Percentiles rank a stretch among this genome's conserved stretches.
phyloP scores from a whole-genome alignment of 73 alveolate species.

The Tetrahymena malaccensis region DNA sequence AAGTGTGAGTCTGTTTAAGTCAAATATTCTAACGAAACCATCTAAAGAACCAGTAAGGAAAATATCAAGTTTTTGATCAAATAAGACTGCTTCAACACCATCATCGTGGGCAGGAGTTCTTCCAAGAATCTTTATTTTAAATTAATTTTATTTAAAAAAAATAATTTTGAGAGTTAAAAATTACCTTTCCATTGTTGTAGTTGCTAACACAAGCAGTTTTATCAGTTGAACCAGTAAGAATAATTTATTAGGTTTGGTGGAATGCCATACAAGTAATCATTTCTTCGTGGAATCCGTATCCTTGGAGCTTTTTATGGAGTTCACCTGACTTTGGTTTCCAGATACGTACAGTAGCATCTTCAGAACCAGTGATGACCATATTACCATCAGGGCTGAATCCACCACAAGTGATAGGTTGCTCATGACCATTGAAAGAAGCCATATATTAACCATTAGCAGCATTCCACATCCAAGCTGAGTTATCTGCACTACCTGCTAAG shows the following conservation, averaged over 20 bases:
- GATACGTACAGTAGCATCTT: conserved; percentile 26
- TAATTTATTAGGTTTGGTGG: conserved; percentile 9
- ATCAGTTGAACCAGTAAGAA: conserved; percentile 31
- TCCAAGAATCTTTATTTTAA: background rate
- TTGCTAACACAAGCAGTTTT: conserved; percentile 4
- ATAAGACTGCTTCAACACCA: background rate
- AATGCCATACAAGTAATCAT: conserved; percentile 7
- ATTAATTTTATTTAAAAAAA: background rate
- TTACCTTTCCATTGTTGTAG: conserved; percentile 21
- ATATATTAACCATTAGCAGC: conserved; percentile 23
- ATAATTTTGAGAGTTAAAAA: background rate
- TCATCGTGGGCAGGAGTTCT: background rate
- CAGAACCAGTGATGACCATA: conserved; percentile 33
- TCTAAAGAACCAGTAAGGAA: background rate
- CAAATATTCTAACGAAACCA: background rate
- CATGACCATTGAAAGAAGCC: conserved; percentile 38
- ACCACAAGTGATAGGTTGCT: conserved; percentile 34
- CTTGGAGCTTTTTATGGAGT: conserved; percentile 6
- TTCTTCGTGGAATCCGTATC: conserved; percentile 32
- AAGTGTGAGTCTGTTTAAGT: background rate
- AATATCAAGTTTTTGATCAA: background rate
- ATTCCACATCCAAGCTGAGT: conserved; percentile 41
- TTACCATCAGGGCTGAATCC: conserved; percentile 38
- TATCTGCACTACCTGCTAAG: conserved; percentile 33
- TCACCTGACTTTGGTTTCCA: conserved; percentile 30